Evolutionary conservation across 352 stramenopile genomes (phyloP).

Genomic region (Pythium sukuiense): DNA sequence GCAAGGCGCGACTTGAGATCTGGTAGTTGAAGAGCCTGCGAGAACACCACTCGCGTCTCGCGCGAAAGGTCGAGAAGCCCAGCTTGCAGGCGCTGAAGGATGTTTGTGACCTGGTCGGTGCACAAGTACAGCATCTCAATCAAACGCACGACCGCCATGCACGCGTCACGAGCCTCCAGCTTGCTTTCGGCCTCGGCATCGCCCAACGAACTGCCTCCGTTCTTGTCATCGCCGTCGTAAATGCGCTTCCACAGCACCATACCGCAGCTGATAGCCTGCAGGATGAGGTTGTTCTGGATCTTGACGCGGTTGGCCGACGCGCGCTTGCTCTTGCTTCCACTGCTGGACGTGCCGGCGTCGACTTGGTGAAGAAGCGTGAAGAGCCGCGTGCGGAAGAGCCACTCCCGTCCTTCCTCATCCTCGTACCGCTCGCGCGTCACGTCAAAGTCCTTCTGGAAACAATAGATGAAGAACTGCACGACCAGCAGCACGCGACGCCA

Average conservation of each 20-base stretch:
- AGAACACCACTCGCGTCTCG: constrained; percentile 56
- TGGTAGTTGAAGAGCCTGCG: constrained; percentile 58
- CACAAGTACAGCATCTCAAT: constrained; percentile 82
- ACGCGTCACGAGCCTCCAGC: constrained; percentile 65
- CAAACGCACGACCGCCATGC: constrained; percentile 59
- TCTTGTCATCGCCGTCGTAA: constrained; percentile 46
- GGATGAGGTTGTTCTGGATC: constrained; percentile 70
- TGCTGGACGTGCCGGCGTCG: constrained; percentile 27
- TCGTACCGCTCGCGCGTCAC: constrained; percentile 54
- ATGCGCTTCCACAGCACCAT: constrained; percentile 70
- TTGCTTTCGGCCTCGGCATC: constrained; percentile 21
- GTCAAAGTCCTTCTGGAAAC: constrained; percentile 69
- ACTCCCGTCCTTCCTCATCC: constrained; percentile 40
- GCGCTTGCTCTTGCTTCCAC: constrained; percentile 32
- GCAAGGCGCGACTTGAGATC: constrained; percentile 61
- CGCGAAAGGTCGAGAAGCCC: constrained; percentile 55
- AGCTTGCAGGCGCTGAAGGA: constrained; percentile 64
- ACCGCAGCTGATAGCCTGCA: constrained; percentile 50
- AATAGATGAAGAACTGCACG: constrained; percentile 83
- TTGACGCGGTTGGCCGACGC: constrained; percentile 32
- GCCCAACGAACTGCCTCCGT: constrained; percentile 9
- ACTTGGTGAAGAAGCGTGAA: constrained; percentile 58
- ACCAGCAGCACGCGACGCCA: constrained; percentile 75
- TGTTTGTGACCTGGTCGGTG: constrained; percentile 74
- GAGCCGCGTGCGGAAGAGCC: constrained; percentile 63